Evolutionary conservation across 2,329 filamentous ascomycete species (phyloP).

Genomic region (Tolypocladium tropicale): DNA sequence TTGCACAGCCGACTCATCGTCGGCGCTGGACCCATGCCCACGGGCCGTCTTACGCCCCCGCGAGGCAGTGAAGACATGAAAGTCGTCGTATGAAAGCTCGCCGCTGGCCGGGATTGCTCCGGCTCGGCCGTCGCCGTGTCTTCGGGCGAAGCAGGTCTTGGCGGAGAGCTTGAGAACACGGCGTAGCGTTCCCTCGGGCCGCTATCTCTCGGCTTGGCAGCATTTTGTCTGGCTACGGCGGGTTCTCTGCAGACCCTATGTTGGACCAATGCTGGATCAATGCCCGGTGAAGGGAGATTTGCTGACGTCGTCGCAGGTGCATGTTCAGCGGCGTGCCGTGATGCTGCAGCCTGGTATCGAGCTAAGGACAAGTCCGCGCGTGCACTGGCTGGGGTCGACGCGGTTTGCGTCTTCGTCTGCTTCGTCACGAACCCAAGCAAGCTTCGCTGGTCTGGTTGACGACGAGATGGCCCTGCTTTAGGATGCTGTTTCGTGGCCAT

Average conservation of each 20-base stretch:
- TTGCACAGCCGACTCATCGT: constrained; percentile 40
- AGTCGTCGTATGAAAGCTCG: constrained; percentile 43
- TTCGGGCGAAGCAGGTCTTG: constrained; percentile 15
- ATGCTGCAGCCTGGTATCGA: constrained; percentile 15
- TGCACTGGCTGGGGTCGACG: constrained; percentile 5
- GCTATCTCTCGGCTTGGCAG: constrained; percentile 12
- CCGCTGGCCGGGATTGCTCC: constrained; percentile 20
- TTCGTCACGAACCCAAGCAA: constrained; percentile 30
- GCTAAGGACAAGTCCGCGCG: constrained; percentile 9
- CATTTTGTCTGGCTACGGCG: constrained; percentile 22
- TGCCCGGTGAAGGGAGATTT: constrained; percentile 9
- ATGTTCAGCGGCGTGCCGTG: constrained; percentile 9
- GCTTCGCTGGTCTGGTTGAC: constrained; percentile 28
- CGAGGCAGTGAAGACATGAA: constrained; percentile 27
- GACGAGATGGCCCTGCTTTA: constrained; percentile 17
- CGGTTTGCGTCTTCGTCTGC: constrained; percentile 6
- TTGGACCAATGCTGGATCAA: constrained; percentile 18
- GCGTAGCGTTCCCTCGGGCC: constrained; percentile 36
- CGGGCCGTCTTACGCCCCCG: constrained; percentile 32
- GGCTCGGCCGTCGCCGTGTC: constrained; percentile 12
- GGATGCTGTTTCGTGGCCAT: constrained; percentile 7
- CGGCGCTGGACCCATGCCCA: constrained; percentile 33
- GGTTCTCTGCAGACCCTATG: constrained; percentile 33
- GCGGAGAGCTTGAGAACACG: constrained; percentile 49
- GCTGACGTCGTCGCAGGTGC: background rate